phyloP scores from a whole-genome alignment of 371 early-diverging fungal genomes.

The Lichtheimia ornata region DNA sequence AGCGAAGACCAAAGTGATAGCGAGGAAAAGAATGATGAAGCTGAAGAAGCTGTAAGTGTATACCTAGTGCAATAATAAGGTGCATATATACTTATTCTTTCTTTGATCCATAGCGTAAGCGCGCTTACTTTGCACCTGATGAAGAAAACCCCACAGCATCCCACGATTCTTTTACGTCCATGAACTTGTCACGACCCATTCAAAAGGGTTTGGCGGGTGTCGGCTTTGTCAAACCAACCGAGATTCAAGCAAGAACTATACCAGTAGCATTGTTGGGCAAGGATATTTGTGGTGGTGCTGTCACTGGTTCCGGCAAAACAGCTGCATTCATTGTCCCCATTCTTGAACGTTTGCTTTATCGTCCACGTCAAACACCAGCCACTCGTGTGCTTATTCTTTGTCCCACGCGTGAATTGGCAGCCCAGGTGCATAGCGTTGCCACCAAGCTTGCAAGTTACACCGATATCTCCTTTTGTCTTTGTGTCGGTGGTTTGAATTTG shows the following conservation, averaged over 20 bases:
- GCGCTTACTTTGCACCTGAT: constrained; percentile 75
- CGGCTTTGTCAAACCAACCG: constrained; percentile 94
- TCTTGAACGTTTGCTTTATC: constrained; percentile 91
- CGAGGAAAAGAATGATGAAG: constrained; percentile 44
- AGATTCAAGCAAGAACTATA: constrained; percentile 96
- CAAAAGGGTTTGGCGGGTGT: constrained; percentile 88
- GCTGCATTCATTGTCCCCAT: constrained; percentile 98
- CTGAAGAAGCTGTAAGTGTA: constrained; percentile 27
- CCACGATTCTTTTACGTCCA: constrained; percentile 77
- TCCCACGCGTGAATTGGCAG: constrained; percentile 99
- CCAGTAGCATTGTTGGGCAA: constrained; percentile 97
- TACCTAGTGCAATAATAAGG: neutral
- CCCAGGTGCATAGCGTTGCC: constrained; percentile 94
- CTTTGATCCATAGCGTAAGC: constrained; percentile 54
- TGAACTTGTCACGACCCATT: constrained; percentile 95
- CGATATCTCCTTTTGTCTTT: constrained; percentile 84
- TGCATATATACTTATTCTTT: neutral
- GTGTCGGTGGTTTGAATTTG: constrained; percentile 92
- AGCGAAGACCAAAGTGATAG: constrained; percentile 44
- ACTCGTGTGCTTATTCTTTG: constrained; percentile 96
- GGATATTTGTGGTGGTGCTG: constrained; percentile 99
- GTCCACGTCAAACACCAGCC: constrained; percentile 77
- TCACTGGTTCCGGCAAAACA: constrained; percentile 99
- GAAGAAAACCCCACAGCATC: constrained; percentile 49
- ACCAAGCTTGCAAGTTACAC: constrained; percentile 86